phyloP scores from a whole-genome alignment of 805 yeast species.

The Starmerella kuoi region DNA sequence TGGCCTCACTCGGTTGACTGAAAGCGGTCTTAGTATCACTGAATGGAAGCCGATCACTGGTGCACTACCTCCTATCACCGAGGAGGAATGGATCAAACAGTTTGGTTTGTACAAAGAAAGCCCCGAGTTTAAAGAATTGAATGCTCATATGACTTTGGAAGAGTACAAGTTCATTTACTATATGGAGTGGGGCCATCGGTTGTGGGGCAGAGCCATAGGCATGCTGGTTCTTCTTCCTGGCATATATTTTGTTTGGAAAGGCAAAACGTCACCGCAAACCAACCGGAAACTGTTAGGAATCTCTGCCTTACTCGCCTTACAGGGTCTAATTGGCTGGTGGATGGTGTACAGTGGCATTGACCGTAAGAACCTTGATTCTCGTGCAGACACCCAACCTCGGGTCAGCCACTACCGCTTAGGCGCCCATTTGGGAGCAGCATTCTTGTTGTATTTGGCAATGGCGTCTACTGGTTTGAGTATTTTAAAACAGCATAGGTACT shows the following conservation, averaged over 20 bases:
- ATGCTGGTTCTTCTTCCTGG: constrained; percentile 74
- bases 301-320: constrained; percentile 70
- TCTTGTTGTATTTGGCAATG: constrained; percentile 75
- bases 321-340: constrained; percentile 99
- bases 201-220: constrained; percentile 88
- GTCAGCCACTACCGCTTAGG: constrained; percentile 92
- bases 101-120: constrained; percentile 68
- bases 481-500: constrained; percentile 58
- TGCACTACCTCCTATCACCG: constrained; percentile 71
- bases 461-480: constrained; percentile 81
- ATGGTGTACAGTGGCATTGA: constrained; percentile 95
- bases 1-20: constrained; percentile 89
- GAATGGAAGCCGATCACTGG: constrained; percentile 99
- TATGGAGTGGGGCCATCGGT: constrained; percentile 96
- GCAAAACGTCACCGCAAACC: constrained; percentile 54
- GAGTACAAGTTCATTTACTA: constrained; percentile 89
- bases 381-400: constrained; percentile 83
- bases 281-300: constrained; percentile 59
- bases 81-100: constrained; percentile 75
- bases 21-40: constrained; percentile 88
- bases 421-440: constrained; percentile 89
- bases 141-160: constrained; percentile 77
- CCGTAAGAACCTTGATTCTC: constrained; percentile 56
- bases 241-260: constrained; percentile 57
- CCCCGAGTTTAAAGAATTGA: constrained; percentile 83